Evolutionary conservation across 148 eudicot species (phyloP).

Genomic region (Camellia granthamiana): DNA sequence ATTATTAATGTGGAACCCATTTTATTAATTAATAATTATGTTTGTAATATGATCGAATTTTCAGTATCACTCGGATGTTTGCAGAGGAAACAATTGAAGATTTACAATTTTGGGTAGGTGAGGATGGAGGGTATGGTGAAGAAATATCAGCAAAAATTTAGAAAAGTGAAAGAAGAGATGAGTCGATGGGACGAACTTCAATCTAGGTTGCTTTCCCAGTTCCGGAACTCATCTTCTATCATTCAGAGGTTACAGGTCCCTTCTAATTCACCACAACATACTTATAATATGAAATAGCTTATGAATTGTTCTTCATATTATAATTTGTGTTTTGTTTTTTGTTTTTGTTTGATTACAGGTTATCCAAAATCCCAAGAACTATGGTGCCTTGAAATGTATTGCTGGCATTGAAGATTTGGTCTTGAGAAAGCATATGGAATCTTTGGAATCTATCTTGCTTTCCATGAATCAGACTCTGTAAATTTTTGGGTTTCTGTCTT

Average conservation of each 20-base stretch:
- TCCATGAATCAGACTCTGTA: slow-evolving; percentile 66
- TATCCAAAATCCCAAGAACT: slow-evolving; percentile 53
- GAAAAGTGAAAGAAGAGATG: slow-evolving; percentile 22
- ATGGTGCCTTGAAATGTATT: slow-evolving; percentile 63
- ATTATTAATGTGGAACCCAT: too few species aligned
- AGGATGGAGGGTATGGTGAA: slow-evolving; percentile 21
- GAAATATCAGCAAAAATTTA: too few species aligned
- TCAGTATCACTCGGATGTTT: too few species aligned
- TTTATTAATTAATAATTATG: too few species aligned
- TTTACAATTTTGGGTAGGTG: neutral
- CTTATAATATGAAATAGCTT: neutral
- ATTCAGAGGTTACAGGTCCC: slow-evolving; percentile 39
- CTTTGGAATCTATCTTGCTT: slow-evolving; percentile 51
- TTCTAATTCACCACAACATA: neutral
- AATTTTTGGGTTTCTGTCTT: slow-evolving; percentile 16
- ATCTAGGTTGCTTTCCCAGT: slow-evolving; percentile 22
- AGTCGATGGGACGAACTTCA: slow-evolving; percentile 26
- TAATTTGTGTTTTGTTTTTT: too few species aligned
- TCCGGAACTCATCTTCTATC: slow-evolving; percentile 18
- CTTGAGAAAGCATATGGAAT: slow-evolving; percentile 66
- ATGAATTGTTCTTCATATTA: neutral
- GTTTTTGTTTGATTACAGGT: slow-evolving; percentile 33
- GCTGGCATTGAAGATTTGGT: slow-evolving; percentile 54
- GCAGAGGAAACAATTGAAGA: too few species aligned
- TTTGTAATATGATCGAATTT: too few species aligned